phyloP scores from a whole-genome alignment of 768 basidiomycete species.

The Leucogyrophana mollusca region DNA sequence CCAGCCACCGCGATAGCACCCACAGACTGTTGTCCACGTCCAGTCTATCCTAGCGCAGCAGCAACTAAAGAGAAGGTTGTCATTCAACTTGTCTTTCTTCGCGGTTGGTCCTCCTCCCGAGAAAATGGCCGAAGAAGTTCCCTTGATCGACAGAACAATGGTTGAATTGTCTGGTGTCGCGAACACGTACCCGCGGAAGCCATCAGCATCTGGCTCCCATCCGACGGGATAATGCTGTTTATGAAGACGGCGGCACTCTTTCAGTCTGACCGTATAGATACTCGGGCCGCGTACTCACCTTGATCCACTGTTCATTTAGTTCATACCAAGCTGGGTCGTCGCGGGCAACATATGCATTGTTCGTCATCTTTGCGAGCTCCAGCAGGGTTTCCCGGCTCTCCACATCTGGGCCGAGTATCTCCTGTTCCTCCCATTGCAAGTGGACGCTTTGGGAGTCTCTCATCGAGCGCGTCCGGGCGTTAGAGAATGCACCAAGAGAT shows the following conservation, averaged over 20 bases:
- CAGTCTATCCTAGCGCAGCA: slow-evolving; percentile 93
- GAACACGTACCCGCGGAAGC: slow-evolving; percentile 90
- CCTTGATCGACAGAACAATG: slow-evolving; percentile 88
- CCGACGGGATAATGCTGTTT: slow-evolving; percentile 67
- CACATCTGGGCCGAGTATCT: slow-evolving; percentile 73
- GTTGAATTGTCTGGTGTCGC: slow-evolving; percentile 81
- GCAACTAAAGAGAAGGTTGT: slow-evolving; percentile 90
- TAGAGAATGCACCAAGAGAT: slow-evolving; percentile 43
- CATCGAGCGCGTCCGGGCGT: slow-evolving; percentile 45
- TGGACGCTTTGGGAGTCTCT: slow-evolving; percentile 43
- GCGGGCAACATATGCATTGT: slow-evolving; percentile 79
- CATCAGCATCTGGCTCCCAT: slow-evolving; percentile 87
- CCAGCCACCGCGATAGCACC: slow-evolving; percentile 77
- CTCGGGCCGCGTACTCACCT: slow-evolving; percentile 31
- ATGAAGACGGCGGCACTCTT: neutral
- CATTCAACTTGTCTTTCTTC: slow-evolving; percentile 91
- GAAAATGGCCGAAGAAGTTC: slow-evolving; percentile 78
- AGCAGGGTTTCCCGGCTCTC: slow-evolving; percentile 73
- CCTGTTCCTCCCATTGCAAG: slow-evolving; percentile 73
- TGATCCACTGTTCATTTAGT: slow-evolving; percentile 63
- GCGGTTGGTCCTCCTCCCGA: slow-evolving; percentile 81
- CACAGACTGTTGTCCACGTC: slow-evolving; percentile 93
- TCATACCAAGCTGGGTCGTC: slow-evolving; percentile 77
- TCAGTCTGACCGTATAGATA: neutral
- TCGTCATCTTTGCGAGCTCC: slow-evolving; percentile 91